Conservation (phyloP, 176 grass and related monocot genomes). For the Aegilops umbellulata region DNA sequence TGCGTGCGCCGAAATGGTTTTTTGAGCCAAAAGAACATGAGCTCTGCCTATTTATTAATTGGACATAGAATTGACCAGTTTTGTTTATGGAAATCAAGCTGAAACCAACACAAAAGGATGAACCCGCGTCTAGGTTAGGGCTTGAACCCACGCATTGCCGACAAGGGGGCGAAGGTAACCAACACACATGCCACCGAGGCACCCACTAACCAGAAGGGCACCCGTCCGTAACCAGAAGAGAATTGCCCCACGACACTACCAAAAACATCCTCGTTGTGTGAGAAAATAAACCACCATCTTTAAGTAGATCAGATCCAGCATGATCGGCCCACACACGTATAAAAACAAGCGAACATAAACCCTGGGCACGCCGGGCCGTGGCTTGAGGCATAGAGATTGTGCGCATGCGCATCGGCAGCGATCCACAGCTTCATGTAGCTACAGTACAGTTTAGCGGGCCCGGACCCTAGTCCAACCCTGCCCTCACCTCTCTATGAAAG, state of each 20-base stretch:
- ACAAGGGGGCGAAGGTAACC: neutral
- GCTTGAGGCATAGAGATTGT: no score
- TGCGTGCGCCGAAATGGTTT: no score
- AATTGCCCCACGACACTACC: neutral
- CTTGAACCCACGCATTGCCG: neutral
- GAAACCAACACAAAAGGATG: neutral
- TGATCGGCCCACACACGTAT: neutral
- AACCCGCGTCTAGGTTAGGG: neutral
- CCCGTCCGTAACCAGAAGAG: neutral
- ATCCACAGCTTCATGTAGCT: no score
- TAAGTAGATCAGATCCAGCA: neutral
- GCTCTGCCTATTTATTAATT: neutral
- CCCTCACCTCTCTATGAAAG: neutral
- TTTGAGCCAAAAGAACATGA: no score
- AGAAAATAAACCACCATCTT: neutral
- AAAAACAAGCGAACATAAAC: no score
- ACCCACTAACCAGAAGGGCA: neutral
- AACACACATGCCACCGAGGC: neutral
- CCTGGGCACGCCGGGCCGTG: no score
- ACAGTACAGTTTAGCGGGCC: no score
- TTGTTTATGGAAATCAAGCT: neutral
- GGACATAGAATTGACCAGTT: neutral
- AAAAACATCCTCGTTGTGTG: neutral
- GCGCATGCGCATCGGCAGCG: no score
- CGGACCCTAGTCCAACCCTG: no score